phyloP scores from a whole-genome alignment of 2,329 filamentous ascomycete genomes.

The Neonectria faginata region DNA sequence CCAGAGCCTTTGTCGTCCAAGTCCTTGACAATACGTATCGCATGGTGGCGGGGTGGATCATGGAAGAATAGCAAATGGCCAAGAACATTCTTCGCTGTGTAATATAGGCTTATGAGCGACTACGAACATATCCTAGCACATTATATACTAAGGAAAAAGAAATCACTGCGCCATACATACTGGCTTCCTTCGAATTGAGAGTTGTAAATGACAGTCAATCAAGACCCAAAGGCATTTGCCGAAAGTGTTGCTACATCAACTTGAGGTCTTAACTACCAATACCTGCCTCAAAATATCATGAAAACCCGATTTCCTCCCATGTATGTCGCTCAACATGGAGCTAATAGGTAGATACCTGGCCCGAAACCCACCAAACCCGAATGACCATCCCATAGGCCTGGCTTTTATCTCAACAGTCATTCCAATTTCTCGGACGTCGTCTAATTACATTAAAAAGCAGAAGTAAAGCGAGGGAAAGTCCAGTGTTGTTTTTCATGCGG shows the following conservation, averaged over 20 bases:
- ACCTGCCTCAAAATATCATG: fast-evolving
- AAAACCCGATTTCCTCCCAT: neutral
- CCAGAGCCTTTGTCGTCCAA: neutral
- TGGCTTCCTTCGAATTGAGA: no score
- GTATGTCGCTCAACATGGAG: no score
- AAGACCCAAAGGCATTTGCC: neutral
- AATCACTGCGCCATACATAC: no score
- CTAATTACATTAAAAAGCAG: neutral
- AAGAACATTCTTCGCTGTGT: no score
- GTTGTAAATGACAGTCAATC: neutral
- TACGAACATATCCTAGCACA: no score
- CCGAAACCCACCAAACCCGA: no score
- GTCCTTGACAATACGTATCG: neutral
- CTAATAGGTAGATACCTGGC: neutral
- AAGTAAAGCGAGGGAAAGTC: neutral
- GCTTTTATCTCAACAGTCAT: neutral
- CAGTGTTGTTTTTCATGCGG: neutral
- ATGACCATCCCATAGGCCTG: neutral
- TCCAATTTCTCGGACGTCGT: neutral
- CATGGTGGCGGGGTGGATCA: neutral
- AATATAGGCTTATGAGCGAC: no score
- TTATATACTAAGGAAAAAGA: no score
- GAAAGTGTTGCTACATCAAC: neutral
- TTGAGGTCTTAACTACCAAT: neutral
- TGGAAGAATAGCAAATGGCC: no score